A percentile compares a stretch with the other conserved stretches of the same genome.
These are phyloP conservation scores for Scutellaria baicalensis DNA, from an alignment of 257 asterid species.

Conservation along the genomic window DNA sequence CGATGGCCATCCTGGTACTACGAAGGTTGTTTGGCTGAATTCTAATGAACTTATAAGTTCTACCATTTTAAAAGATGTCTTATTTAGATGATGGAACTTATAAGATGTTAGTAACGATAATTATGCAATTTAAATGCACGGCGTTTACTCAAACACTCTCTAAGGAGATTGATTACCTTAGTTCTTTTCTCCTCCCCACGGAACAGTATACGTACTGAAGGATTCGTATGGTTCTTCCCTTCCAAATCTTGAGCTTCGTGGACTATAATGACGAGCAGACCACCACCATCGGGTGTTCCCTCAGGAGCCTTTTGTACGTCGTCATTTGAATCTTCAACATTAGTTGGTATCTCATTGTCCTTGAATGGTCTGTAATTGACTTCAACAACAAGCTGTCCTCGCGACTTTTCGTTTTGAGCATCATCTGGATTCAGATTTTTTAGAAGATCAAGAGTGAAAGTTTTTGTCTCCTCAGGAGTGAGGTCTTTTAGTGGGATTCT, in stretches of 20 bases:
- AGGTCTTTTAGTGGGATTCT: slow-evolving; percentile 47
- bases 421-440: slow-evolving; percentile 71
- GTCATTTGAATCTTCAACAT: slow-evolving; percentile 44
- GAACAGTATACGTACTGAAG: slow-evolving; percentile 68
- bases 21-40: no score
- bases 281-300: slow-evolving; percentile 93
- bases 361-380: slow-evolving; percentile 67
- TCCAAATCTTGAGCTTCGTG: slow-evolving; percentile 96
- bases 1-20: no score
- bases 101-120: no score
- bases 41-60: no score
- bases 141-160: background rate
- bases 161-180: slow-evolving; percentile 43
- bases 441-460: slow-evolving; percentile 70
- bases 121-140: no score
- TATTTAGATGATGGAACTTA: no score
- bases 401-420: slow-evolving; percentile 66
- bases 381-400: slow-evolving; percentile 81
- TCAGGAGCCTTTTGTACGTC: slow-evolving; percentile 82
- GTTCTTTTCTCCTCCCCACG: slow-evolving; percentile 84
- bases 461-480: slow-evolving; percentile 64
- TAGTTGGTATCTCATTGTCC: slow-evolving; percentile 43
- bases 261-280: slow-evolving; percentile 71
- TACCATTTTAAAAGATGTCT: no score
- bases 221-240: slow-evolving; percentile 89